These are phyloP conservation scores for Wallacemonas rigidus DNA, from an alignment of 208 protist species.

Conservation along the genomic window DNA sequence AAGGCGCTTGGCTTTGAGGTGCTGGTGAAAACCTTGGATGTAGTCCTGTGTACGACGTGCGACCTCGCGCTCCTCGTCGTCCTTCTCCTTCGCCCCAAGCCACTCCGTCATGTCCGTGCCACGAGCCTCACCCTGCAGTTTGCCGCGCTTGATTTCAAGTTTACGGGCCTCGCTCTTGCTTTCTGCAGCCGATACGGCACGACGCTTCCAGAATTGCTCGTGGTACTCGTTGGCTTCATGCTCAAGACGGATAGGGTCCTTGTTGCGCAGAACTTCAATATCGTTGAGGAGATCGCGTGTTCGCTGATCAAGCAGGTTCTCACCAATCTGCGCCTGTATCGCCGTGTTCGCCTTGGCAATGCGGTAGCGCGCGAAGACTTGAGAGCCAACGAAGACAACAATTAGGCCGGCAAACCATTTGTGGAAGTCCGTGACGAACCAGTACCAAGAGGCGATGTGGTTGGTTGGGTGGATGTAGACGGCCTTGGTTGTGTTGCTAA, in stretches of 20 bases:
- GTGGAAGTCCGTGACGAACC: slow-evolving; percentile 87
- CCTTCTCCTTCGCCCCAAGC: slow-evolving; percentile 87
- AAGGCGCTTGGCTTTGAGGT: slow-evolving; percentile 87
- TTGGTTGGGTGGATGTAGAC: slow-evolving; percentile 88
- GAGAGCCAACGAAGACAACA: slow-evolving; percentile 78
- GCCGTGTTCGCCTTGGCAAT: slow-evolving; percentile 75
- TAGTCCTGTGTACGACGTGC: slow-evolving; percentile 87
- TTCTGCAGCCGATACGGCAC: slow-evolving; percentile 61
- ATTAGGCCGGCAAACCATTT: slow-evolving; percentile 83
- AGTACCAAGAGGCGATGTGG: slow-evolving; percentile 89
- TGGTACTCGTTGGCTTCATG: slow-evolving; percentile 87
- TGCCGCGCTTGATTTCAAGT: slow-evolving; percentile 69
- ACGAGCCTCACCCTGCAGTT: slow-evolving; percentile 69
- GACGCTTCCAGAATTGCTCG: slow-evolving; percentile 89
- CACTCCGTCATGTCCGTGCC: slow-evolving; percentile 92
- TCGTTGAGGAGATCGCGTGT: slow-evolving; percentile 78
- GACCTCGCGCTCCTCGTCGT: slow-evolving; percentile 87
- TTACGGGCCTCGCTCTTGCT: slow-evolving; percentile 56
- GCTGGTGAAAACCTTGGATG: slow-evolving; percentile 90
- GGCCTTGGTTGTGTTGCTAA: slow-evolving; percentile 86
- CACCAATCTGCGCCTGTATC: slow-evolving; percentile 79
- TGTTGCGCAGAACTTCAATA: slow-evolving; percentile 83
- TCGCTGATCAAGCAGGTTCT: slow-evolving; percentile 87
- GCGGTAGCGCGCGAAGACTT: slow-evolving; percentile 82
- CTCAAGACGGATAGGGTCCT: slow-evolving; percentile 86